Percentiles rank a stretch among this genome's conserved stretches.
phyloP scores from a whole-genome alignment of 257 asterid genomes.

The Solanum virginianum region DNA sequence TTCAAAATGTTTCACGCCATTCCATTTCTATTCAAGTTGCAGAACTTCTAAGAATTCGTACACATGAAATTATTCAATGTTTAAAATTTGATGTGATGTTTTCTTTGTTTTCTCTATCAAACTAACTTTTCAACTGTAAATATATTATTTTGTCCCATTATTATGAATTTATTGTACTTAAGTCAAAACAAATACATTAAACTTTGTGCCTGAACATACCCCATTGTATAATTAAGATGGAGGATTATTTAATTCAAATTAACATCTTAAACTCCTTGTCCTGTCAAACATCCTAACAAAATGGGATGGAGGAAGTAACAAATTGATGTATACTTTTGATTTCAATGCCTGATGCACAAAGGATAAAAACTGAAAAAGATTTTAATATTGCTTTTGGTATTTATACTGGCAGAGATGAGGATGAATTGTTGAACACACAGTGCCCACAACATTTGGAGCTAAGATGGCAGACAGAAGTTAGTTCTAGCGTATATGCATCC shows the following conservation, averaged over 20 bases:
- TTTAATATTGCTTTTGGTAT: neutral
- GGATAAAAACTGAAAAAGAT: neutral
- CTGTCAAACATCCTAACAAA: neutral
- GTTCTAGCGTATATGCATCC: constrained; percentile 90
- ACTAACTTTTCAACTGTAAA: neutral
- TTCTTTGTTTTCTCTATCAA: neutral
- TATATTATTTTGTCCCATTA: neutral
- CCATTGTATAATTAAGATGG: neutral
- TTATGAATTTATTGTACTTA: neutral
- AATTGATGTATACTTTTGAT: neutral
- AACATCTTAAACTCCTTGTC: neutral
- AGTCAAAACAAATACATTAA: neutral
- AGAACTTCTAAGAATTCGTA: neutral
- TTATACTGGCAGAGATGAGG: constrained; percentile 59
- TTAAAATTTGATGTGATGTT: neutral
- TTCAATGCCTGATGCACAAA: neutral
- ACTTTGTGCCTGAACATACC: neutral
- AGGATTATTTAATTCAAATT: neutral
- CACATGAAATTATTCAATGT: neutral
- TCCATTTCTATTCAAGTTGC: neutral
- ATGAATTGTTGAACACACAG: constrained; percentile 76
- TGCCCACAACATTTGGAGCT: constrained; percentile 95
- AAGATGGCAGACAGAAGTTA: constrained; percentile 98
- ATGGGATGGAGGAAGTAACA: neutral
- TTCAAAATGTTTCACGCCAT: neutral